phyloP scores from a whole-genome alignment of 2,329 filamentous ascomycete species.

The Ceratocystis harringtonii region DNA sequence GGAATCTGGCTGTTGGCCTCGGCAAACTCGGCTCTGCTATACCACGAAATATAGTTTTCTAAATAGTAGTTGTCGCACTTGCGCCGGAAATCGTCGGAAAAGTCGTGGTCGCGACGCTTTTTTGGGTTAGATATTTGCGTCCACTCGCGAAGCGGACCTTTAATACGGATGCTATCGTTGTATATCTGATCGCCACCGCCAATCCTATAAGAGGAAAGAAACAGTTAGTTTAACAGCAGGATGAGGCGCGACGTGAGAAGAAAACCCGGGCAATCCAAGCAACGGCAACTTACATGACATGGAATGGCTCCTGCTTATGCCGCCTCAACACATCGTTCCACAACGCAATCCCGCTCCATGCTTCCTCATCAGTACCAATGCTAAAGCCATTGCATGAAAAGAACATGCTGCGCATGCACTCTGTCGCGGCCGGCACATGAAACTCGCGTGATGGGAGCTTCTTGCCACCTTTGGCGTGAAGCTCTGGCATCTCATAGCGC shows the following conservation, averaged over 20 bases:
- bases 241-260: neutral
- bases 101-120: slow-evolving; percentile 64
- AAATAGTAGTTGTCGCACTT: slow-evolving; percentile 86
- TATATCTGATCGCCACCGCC: slow-evolving; percentile 95
- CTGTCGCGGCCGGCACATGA: slow-evolving; percentile 65
- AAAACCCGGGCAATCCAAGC: too few species aligned
- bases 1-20: slow-evolving; percentile 81
- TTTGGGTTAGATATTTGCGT: slow-evolving; percentile 68
- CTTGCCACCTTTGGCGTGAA: slow-evolving; percentile 44
- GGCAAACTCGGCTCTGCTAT: slow-evolving; percentile 69
- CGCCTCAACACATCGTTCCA: slow-evolving; percentile 87
- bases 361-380: slow-evolving; percentile 67
- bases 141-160: slow-evolving; percentile 71
- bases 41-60: slow-evolving; percentile 76
- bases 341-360: slow-evolving; percentile 77
- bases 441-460: slow-evolving; percentile 53
- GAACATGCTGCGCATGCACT: slow-evolving; percentile 98
- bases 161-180: slow-evolving; percentile 79
- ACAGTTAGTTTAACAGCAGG: neutral
- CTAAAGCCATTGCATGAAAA: slow-evolving; percentile 97
- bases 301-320: slow-evolving; percentile 69
- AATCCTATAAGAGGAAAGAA: slow-evolving; percentile 28
- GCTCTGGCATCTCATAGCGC: slow-evolving; percentile 57
- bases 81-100: slow-evolving; percentile 62
- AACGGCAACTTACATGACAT: slow-evolving; percentile 54